A percentile compares a stretch with the other conserved stretches of the same genome.
Evolutionary conservation across 1,139 yeast genomes (phyloP).

Genomic region (Candida frijolesensis): DNA sequence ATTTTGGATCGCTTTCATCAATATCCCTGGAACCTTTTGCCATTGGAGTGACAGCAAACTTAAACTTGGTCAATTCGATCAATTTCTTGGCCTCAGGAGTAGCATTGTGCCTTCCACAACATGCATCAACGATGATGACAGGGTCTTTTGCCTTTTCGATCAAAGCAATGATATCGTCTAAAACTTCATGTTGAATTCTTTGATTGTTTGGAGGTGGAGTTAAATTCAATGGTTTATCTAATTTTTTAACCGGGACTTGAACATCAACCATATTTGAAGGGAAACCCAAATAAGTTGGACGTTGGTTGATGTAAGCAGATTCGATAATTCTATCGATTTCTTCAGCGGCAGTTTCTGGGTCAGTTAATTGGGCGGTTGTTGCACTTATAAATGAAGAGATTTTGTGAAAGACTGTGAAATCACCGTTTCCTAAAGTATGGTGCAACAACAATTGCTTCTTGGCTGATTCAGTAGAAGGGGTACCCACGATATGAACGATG

Average conservation of each 20-base stretch:
- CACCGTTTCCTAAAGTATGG: slow-evolving; percentile 51
- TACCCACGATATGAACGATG: slow-evolving; percentile 42
- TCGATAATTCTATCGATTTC: slow-evolving; percentile 75
- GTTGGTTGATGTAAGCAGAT: slow-evolving; percentile 69
- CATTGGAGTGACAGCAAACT: slow-evolving; percentile 88
- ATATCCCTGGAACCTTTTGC: slow-evolving; percentile 84
- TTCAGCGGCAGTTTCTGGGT: slow-evolving; percentile 62
- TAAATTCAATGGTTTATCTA: slow-evolving; percentile 68
- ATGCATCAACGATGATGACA: slow-evolving; percentile 80
- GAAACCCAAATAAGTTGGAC: slow-evolving; percentile 82
- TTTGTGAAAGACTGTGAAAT: slow-evolving; percentile 47
- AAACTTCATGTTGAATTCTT: slow-evolving; percentile 73
- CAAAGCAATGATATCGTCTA: slow-evolving; percentile 55
- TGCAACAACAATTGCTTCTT: slow-evolving; percentile 42
- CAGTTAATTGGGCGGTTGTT: slow-evolving; percentile 65
- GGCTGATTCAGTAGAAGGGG: slow-evolving; percentile 42
- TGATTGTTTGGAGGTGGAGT: slow-evolving; percentile 62
- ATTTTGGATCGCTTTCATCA: slow-evolving; percentile 30
- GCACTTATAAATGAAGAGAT: slow-evolving; percentile 66
- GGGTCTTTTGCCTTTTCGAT: slow-evolving; percentile 66
- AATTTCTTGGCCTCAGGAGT: slow-evolving; percentile 61
- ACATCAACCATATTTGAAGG: slow-evolving; percentile 82
- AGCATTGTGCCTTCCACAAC: slow-evolving; percentile 79
- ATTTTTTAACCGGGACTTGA: slow-evolving; percentile 55
- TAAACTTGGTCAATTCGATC: slow-evolving; percentile 73